Percentiles rank a stretch among this genome's conserved stretches.
Evolutionary conservation across 2,329 filamentous ascomycete genomes (phyloP).

Genomic region (Fusarium stilboides): DNA sequence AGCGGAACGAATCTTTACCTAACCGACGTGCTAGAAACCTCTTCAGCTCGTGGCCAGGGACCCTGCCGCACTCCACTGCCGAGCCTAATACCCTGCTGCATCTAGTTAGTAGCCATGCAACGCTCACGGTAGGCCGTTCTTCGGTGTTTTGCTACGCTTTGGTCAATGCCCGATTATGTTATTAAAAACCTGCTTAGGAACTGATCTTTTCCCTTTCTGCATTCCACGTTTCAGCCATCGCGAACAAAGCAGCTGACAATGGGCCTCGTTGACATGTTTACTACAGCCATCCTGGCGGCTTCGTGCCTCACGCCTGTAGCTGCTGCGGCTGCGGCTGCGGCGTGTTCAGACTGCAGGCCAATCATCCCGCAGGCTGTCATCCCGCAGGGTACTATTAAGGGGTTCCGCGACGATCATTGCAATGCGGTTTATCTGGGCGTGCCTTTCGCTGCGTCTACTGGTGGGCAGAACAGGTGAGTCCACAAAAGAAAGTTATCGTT

Average conservation of each 20-base stretch:
- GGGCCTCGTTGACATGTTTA: conserved; percentile 34
- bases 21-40: background rate
- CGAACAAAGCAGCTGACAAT: conserved; percentile 30
- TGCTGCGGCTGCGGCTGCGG: conserved; percentile 9
- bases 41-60: background rate
- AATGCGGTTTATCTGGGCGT: conserved; percentile 58
- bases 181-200: conserved; percentile 8
- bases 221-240: conserved; percentile 12
- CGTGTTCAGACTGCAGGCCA: conserved; percentile 1
- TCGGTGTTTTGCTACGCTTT: conserved; percentile 27
- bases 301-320: conserved; percentile 23
- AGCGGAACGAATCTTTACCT: background rate
- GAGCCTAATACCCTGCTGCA: background rate
- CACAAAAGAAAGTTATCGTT: background rate
- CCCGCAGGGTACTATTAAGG: conserved; percentile 54
- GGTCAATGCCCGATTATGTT: background rate
- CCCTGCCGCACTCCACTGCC: conserved; percentile 18
- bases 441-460: conserved; percentile 58
- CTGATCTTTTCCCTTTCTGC: conserved; percentile 37
- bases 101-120: conserved; percentile 5
- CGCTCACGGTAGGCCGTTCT: background rate
- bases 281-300: conserved; percentile 29
- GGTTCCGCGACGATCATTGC: conserved; percentile 54
- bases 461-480: conserved; percentile 55
- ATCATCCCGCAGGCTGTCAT: conserved; percentile 33